Conservation (phyloP, 1,284 basidiomycete species). For the Meira miltonrushii region DNA sequence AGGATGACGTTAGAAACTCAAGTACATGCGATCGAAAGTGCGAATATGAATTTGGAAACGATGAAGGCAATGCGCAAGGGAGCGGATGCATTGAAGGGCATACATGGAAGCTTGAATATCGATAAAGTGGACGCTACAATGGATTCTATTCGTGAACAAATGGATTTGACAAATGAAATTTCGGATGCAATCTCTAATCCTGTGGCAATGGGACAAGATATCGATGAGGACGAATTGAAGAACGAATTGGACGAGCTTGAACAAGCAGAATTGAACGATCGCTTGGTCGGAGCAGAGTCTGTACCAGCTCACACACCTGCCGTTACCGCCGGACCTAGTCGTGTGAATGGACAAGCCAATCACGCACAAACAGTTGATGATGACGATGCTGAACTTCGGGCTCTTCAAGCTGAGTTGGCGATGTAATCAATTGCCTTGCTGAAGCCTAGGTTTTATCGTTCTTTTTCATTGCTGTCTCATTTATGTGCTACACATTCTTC, state of each 20-base stretch:
- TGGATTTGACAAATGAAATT: conserved; percentile 90
- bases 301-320: conserved; percentile 75
- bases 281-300: conserved; percentile 80
- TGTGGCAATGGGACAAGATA: conserved; percentile 61
- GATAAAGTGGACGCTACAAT: conserved; percentile 90
- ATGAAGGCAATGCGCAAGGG: conserved; percentile 98
- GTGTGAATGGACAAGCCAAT: conserved; percentile 41
- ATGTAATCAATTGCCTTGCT: conserved; percentile 26
- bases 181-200: conserved; percentile 87
- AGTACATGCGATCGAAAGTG: conserved; percentile 92
- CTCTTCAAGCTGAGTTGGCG: conserved; percentile 73
- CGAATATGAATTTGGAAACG: conserved; percentile 96
- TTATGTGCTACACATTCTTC: neutral
- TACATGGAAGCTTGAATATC: conserved; percentile 82
- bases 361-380: conserved; percentile 62
- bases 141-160: conserved; percentile 83
- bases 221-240: conserved; percentile 76
- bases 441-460: neutral
- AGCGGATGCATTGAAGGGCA: conserved; percentile 79
- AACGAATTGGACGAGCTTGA: conserved; percentile 83
- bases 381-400: conserved; percentile 81
- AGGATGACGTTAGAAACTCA: conserved; percentile 92
- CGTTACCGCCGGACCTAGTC: conserved; percentile 28
- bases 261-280: conserved; percentile 81
- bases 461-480: neutral